Evolutionary conservation across 2,329 filamentous ascomycete species (phyloP), one percentile per base, ranked within the genome.

Genomic region (Nigrospora sphaerica): DNA sequence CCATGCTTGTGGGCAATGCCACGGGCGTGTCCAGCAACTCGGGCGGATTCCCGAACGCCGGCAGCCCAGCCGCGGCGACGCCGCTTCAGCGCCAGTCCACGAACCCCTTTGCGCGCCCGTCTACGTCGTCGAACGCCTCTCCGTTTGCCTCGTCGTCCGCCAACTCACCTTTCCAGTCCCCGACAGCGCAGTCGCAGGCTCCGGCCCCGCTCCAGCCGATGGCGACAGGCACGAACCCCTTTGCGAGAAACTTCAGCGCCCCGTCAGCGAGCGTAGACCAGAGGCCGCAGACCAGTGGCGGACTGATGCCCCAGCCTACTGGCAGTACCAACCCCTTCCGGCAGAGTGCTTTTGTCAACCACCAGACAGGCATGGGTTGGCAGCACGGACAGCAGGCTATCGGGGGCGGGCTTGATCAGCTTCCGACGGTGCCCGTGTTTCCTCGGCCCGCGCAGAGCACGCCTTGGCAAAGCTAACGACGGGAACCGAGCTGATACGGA

Each of bases 251-350:
- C 56, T 70, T 72, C 39, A 57, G 55, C 3, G 53, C 62, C 12
- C 58, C 61, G 12, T 51, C 50, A 13, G 66, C 68, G 38, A 46
- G 40, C 37, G 56, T 56, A 44, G 62, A 65, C 33, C 69, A 71
- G 43, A 62, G 69, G n/a, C 72, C 70, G 1, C 70, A 73, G 37
- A 71, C 72, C 2, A 70, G 67, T 34, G 66, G 66, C 32, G 66
- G 64, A 42, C 68, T 93, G 6, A 77, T 77, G 45, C 81, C 89
- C 2, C 89, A 92, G 58, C 78, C 85, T 2, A 96, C 91, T 0
- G 91, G 90, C 10, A 89, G 81, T 58, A 96, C 91, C 2, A 98
- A 98, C 59, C 93, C 93, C 1, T 97, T 97, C 76, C 80, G 93
- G 14, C 90, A 97, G 61, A 88, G 86, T 39, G 82, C 85, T 4